Evolutionary conservation across 208 protist species (phyloP).

Genomic region (Acanthamoeba sp.): DNA sequence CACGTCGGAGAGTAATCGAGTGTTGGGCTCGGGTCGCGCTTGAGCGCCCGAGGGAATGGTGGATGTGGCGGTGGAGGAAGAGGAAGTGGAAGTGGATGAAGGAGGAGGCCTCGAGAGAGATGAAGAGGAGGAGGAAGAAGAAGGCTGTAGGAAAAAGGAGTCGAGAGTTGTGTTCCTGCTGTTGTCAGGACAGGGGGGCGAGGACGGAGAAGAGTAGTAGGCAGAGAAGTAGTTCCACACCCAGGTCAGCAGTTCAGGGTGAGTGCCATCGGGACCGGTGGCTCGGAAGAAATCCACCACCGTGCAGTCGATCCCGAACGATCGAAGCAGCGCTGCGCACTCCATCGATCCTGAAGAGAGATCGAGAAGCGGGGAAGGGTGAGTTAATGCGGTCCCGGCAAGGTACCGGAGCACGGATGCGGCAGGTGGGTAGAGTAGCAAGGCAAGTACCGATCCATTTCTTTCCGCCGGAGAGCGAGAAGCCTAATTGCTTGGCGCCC

Average conservation of each 20-base stretch:
- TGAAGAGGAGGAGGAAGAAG: not conserved
- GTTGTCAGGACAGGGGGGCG: conserved; percentile 2
- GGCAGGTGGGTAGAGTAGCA: not conserved
- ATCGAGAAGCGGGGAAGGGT: not conserved
- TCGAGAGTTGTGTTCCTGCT: not conserved
- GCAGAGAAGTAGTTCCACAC: conserved; percentile 69
- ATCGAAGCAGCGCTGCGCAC: conserved; percentile 71
- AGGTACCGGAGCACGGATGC: no score
- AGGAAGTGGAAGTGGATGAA: not conserved
- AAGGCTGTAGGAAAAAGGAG: not conserved
- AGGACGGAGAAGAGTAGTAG: not conserved
- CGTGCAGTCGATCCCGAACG: conserved; percentile 71
- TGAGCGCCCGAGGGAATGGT: not conserved
- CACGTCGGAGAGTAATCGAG: not conserved
- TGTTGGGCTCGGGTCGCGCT: not conserved
- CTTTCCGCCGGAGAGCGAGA: conserved; percentile 34
- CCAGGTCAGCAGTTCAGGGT: conserved; percentile 63
- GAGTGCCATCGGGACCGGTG: conserved; percentile 57
- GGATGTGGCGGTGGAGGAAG: not conserved
- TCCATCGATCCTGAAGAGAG: conserved; percentile 61
- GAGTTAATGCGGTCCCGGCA: no score
- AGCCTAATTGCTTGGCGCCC: conserved; percentile 62
- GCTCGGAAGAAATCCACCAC: conserved; percentile 71
- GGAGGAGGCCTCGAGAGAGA: not conserved
- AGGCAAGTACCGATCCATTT: conserved; percentile 69